phyloP scores from a whole-genome alignment of 805 yeast genomes.

The Candida endomychidarum region DNA sequence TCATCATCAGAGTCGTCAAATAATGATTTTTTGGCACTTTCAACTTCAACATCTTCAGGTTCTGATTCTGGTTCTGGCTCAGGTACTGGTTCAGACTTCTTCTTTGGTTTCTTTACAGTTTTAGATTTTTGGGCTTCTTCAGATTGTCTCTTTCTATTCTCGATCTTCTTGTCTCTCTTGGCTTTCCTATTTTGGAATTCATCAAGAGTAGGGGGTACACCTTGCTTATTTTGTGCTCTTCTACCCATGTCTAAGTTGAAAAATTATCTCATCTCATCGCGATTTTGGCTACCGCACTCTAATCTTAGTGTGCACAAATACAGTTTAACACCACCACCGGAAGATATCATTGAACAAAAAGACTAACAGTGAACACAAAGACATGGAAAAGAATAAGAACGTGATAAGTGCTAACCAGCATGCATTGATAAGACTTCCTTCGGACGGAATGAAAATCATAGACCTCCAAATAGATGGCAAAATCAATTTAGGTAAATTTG shows the following conservation, averaged over 20 bases:
- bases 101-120: conserved; percentile 20
- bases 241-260: conserved; percentile 66
- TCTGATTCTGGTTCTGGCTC: conserved; percentile 26
- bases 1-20: conserved; percentile 75
- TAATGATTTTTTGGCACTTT: conserved; percentile 68
- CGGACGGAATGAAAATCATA: conserved; percentile 74
- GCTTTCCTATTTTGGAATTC: conserved; percentile 58
- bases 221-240: conserved; percentile 90
- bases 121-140: conserved; percentile 14
- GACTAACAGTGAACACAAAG: background rate
- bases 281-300: conserved; percentile 5
- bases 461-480: conserved; percentile 59
- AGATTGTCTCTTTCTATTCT: conserved; percentile 22
- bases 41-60: conserved; percentile 55
- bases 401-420: conserved; percentile 40
- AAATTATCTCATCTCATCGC: conserved; percentile 13
- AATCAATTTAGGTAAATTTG: conserved; percentile 87
- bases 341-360: background rate
- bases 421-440: conserved; percentile 75
- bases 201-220: conserved; percentile 84
- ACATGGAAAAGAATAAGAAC: conserved; percentile 8
- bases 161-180: conserved; percentile 36
- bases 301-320: background rate
- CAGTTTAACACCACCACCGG: background rate
- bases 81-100: conserved; percentile 8